phyloP scores from a whole-genome alignment of 2,329 filamentous ascomycete species.

The Pseudopyrenochaeta lycopersici region DNA sequence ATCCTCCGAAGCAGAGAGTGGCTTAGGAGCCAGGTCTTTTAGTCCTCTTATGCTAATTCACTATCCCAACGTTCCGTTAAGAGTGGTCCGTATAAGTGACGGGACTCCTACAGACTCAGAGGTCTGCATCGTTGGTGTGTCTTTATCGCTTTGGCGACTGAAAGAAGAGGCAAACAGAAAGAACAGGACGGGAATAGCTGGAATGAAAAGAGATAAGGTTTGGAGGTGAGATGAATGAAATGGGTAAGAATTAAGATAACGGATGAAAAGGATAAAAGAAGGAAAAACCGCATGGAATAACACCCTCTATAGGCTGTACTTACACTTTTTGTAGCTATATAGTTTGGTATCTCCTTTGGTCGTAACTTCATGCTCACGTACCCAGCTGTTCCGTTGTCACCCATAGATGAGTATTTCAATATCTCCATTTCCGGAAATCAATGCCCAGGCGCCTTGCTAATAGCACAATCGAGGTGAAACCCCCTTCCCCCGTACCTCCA shows the following conservation, averaged over 20 bases:
- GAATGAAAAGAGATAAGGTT: constrained; percentile 1
- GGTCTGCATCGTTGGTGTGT: constrained; percentile 55
- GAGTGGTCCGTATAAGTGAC: constrained; percentile 45
- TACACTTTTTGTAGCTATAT: background rate
- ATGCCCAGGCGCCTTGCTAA: constrained; percentile 19
- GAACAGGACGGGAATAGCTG: background rate
- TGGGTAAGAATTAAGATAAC: background rate
- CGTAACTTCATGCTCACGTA: background rate
- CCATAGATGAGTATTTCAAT: background rate
- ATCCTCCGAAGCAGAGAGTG: too few species aligned
- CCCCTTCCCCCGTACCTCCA: background rate
- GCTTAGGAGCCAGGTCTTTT: background rate
- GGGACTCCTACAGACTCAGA: constrained; percentile 54
- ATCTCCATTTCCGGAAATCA: background rate
- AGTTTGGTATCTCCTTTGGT: background rate
- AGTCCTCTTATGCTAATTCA: constrained; percentile 13
- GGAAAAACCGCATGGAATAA: too few species aligned
- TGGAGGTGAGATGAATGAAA: background rate
- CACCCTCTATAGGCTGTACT: too few species aligned
- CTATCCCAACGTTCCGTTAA: constrained; percentile 60
- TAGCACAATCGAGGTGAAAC: constrained; percentile 3
- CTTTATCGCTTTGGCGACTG: background rate
- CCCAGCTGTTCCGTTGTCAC: background rate
- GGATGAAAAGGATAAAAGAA: background rate
- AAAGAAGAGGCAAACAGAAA: too few species aligned